A percentile compares a stretch with the other conserved stretches of the same genome.
phyloP scores from a whole-genome alignment of 768 basidiomycete genomes.

The Sutorius australiensis region DNA sequence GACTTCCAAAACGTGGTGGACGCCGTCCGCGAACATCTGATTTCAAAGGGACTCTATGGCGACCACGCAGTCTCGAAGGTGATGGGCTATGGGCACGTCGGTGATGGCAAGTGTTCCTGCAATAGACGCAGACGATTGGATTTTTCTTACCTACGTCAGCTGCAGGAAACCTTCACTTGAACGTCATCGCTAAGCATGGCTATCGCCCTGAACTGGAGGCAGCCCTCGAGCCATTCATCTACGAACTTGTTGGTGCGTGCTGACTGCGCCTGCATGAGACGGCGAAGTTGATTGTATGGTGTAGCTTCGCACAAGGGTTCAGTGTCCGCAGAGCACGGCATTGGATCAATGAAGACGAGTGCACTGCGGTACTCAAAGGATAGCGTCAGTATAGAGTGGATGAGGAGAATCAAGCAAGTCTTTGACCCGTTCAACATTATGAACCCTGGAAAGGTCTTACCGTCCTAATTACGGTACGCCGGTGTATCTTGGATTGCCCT shows the following conservation, averaged over 20 bases:
- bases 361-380: constrained; percentile 87
- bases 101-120: constrained; percentile 68
- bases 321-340: constrained; percentile 95
- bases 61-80: constrained; percentile 78
- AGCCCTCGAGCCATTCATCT: constrained; percentile 92
- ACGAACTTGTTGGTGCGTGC: constrained; percentile 78
- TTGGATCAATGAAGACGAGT: constrained; percentile 93
- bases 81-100: constrained; percentile 94
- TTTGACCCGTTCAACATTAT: constrained; percentile 92
- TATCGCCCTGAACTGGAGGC: constrained; percentile 82
- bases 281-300: constrained; percentile 1
- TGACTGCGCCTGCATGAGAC: not conserved
- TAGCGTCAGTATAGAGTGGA: constrained; percentile 73
- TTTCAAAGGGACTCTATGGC: constrained; percentile 63
- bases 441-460: constrained; percentile 84
- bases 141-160: constrained; percentile 1
- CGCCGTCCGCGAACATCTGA: constrained; percentile 65
- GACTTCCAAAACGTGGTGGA: constrained; percentile 89
- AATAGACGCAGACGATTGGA: not conserved
- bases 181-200: constrained; percentile 69
- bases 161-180: constrained; percentile 89
- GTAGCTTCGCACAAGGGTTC: constrained; percentile 79
- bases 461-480: not conserved
- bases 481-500: too few species aligned
- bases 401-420: constrained; percentile 84